Conservation (phyloP, 2,329 filamentous ascomycete species). For the Helminthosporium solani region DNA sequence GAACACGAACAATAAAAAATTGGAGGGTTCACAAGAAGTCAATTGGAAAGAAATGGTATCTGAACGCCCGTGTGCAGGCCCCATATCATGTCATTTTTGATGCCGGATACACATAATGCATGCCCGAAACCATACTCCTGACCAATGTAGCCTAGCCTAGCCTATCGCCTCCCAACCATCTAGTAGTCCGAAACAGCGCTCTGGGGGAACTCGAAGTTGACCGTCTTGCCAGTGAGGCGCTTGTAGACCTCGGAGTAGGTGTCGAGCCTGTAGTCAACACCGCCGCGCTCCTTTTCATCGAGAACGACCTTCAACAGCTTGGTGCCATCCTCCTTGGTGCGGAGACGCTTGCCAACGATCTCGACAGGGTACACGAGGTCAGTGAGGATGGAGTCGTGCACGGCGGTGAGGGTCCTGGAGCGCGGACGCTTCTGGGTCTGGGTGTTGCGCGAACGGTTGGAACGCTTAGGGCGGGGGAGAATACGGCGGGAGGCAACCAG, state of each 20-base stretch:
- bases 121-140: conserved; percentile 42
- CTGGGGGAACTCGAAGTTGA: conserved; percentile 98
- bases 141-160: conserved; percentile 28
- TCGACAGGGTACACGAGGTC: conserved; percentile 99
- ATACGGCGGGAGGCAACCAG: conserved; percentile 99
- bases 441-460: conserved; percentile 90
- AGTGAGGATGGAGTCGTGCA: conserved; percentile 96
- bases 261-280: conserved; percentile 99
- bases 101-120: conserved; percentile 43
- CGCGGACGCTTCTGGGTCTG: conserved; percentile 99
- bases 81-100: conserved; percentile 43
- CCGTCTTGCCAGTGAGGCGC: conserved; percentile 91
- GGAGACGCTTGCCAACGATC: conserved; percentile 98
- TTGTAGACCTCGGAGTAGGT: conserved; percentile 99
- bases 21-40: conserved; percentile 34
- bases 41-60: conserved; percentile 41
- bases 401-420: conserved; percentile 94
- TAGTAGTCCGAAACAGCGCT: conserved; percentile 77
- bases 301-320: conserved; percentile 99
- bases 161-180: conserved; percentile 42
- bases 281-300: conserved; percentile 99
- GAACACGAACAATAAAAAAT: not conserved
- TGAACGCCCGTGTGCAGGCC: conserved; percentile 31
- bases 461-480: conserved; percentile 97
- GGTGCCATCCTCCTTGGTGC: conserved; percentile 98